Conservation (phyloP, 352 stramenopile genomes). For the Pythium vanterpoolii region DNA sequence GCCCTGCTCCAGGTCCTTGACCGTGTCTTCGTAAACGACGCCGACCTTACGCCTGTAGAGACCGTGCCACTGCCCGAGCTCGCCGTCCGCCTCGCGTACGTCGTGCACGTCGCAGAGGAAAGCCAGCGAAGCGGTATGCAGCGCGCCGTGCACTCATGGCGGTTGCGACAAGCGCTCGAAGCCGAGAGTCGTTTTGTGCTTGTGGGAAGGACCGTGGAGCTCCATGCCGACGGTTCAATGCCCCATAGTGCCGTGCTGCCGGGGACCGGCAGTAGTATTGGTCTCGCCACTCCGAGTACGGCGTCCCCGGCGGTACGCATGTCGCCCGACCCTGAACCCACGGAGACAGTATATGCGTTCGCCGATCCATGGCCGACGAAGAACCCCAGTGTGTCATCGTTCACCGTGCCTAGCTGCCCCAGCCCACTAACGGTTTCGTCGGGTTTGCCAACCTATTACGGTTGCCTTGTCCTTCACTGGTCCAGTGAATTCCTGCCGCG, state of each 20-base stretch:
- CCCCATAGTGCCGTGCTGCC: not conserved
- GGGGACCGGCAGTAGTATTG: conserved; percentile 5
- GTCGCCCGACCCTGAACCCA: not conserved
- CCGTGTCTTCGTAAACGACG: conserved; percentile 8
- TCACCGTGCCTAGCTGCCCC: not conserved
- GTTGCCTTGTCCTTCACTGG: conserved; percentile 15
- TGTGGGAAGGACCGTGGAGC: not conserved
- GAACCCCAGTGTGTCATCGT: conserved; percentile 12
- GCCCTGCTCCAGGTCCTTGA: conserved; percentile 25
- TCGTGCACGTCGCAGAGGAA: conserved; percentile 16
- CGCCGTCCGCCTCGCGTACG: conserved; percentile 7
- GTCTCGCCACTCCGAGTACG: not conserved
- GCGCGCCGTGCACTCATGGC: conserved; percentile 1
- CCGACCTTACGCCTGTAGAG: not conserved
- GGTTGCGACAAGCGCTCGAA: conserved; percentile 6
- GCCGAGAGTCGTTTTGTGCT: not conserved
- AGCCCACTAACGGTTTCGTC: not conserved
- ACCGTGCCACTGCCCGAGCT: not conserved
- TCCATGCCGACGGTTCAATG: conserved; percentile 12
- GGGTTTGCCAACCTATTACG: not conserved
- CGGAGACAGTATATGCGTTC: not conserved
- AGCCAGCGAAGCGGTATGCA: conserved; percentile 19
- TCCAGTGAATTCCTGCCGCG: conserved; percentile 1
- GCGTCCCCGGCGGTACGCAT: not conserved
- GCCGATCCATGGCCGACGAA: not conserved